These are phyloP conservation scores for Mentha longifolia DNA, from an alignment of 257 asterid species.

Conservation along the genomic window DNA sequence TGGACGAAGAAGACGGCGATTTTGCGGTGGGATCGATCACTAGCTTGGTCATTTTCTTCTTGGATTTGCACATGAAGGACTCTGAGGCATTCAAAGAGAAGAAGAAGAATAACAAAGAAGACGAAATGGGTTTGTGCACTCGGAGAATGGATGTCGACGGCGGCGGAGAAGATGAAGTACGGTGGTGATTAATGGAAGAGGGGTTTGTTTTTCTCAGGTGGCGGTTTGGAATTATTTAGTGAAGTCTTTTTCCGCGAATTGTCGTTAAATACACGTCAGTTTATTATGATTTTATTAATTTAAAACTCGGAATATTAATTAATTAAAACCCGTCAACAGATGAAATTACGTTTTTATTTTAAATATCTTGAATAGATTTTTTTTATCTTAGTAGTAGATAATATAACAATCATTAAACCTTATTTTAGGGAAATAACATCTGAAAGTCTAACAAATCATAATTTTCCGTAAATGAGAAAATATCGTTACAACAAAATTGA, in stretches of 20 bases:
- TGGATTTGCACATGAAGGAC: slow-evolving; percentile 60
- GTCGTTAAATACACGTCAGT: background rate
- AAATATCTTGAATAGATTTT: no score
- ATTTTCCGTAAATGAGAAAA: no score
- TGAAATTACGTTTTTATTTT: no score
- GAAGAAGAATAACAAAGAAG: background rate
- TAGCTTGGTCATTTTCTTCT: slow-evolving; percentile 43
- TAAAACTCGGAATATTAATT: no score
- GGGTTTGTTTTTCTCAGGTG: slow-evolving; percentile 15
- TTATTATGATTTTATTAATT: background rate
- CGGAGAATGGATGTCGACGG: background rate
- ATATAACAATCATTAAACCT: no score
- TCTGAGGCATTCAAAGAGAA: slow-evolving; percentile 14
- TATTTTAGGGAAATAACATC: no score
- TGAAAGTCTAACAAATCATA: no score
- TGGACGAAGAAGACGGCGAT: slow-evolving; percentile 38
- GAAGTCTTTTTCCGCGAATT: slow-evolving; percentile 28
- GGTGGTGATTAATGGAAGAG: background rate
- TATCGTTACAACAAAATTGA: no score
- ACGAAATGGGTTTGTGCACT: background rate
- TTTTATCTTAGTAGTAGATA: no score
- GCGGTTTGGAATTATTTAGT: slow-evolving; percentile 33
- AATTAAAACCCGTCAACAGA: no score
- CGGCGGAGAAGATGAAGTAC: slow-evolving; percentile 22
- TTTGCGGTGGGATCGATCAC: slow-evolving; percentile 44